Conservation (phyloP, 73 alveolate species). For the Paramecium tetraurelia region DNA sequence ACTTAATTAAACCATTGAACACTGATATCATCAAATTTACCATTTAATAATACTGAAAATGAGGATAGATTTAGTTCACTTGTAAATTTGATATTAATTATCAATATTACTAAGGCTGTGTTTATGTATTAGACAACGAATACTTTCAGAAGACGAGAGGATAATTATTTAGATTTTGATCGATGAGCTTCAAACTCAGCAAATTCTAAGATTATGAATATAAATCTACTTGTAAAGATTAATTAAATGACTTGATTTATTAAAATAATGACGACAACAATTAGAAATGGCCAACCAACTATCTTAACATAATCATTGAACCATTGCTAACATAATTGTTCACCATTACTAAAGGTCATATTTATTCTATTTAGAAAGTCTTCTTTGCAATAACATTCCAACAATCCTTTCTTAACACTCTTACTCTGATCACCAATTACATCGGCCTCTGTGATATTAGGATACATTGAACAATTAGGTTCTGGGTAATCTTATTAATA, state of each 20-base stretch:
- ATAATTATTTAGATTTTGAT: slow-evolving; percentile 20
- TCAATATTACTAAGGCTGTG: slow-evolving; percentile 35
- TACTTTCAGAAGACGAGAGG: neutral
- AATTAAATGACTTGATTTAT: neutral
- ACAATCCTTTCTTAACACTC: neutral
- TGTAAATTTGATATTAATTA: neutral
- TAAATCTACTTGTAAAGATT: neutral
- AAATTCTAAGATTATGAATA: neutral
- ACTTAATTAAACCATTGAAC: slow-evolving; percentile 41
- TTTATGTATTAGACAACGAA: slow-evolving; percentile 1
- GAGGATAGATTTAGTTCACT: neutral
- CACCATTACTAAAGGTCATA: neutral
- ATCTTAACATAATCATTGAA: neutral
- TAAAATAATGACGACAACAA: neutral
- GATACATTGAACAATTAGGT: neutral
- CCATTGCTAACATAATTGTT: slow-evolving; percentile 18
- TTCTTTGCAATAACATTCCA: slow-evolving; percentile 39
- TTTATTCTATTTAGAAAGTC: neutral
- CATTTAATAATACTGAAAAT: neutral
- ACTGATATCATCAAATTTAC: slow-evolving; percentile 44
- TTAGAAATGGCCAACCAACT: slow-evolving; percentile 42
- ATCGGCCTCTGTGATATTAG: neutral
- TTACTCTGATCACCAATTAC: neutral
- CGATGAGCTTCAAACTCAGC: slow-evolving; percentile 47
- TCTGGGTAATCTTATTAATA: neutral